Evolutionary conservation across 176 grass and related monocot genomes (phyloP).

Genomic region (Carex kokanica): DNA sequence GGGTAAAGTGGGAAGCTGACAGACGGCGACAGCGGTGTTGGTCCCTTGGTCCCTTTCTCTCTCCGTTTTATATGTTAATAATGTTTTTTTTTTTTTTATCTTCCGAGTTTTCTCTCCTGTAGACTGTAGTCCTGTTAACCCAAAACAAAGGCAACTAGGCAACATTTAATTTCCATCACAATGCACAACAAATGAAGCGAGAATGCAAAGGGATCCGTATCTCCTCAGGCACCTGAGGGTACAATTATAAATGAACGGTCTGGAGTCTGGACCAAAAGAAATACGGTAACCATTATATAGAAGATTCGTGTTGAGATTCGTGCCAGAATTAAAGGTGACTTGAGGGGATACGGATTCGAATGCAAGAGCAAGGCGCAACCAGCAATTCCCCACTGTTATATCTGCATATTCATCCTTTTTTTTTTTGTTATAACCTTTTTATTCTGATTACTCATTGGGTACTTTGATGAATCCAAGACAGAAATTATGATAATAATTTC

Average conservation of each 20-base stretch:
- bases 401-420: neutral
- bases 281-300: too few species aligned
- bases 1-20: neutral
- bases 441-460: neutral
- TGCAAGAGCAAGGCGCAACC: too few species aligned
- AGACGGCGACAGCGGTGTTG: slow-evolving; percentile 11
- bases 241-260: too few species aligned
- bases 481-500: neutral
- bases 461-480: neutral
- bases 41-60: slow-evolving; percentile 4
- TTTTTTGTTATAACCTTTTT: neutral
- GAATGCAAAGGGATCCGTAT: too few species aligned
- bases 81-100: neutral
- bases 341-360: too few species aligned
- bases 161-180: neutral
- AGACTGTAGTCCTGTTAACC: neutral
- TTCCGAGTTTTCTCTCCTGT: neutral
- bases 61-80: neutral
- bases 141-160: neutral
- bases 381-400: too few species aligned
- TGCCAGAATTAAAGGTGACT: too few species aligned
- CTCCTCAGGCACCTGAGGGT: too few species aligned
- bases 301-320: too few species aligned
- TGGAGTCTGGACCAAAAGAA: too few species aligned
- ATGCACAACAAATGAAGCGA: too few species aligned